Conservation (phyloP, 1,139 yeast genomes). For the Groenewaldozyma sp. region DNA sequence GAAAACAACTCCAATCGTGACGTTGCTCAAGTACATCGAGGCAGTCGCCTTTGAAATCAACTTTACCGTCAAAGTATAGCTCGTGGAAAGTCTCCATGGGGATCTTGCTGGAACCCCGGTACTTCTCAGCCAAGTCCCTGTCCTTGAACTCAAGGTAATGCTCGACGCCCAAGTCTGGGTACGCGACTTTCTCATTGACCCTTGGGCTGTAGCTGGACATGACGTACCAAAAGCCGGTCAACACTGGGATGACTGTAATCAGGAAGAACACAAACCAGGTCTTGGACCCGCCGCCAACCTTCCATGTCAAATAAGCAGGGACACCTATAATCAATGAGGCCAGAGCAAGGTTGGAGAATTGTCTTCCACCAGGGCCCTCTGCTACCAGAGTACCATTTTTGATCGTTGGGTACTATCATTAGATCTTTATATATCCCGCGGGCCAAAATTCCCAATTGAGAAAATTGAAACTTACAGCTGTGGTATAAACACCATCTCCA, state of each 20-base stretch:
- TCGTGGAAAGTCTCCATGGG: conserved; percentile 94
- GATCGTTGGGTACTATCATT: conserved; percentile 56
- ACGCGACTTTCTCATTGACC: conserved; percentile 63
- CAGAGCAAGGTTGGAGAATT: conserved; percentile 59
- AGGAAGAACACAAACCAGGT: conserved; percentile 44
- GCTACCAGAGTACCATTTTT: conserved; percentile 85
- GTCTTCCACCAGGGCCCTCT: conserved; percentile 80
- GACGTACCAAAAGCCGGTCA: conserved; percentile 76
- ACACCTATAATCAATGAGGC: conserved; percentile 44
- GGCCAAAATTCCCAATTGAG: not conserved
- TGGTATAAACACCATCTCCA: conserved; percentile 52
- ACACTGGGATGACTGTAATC: conserved; percentile 53
- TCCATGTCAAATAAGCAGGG: conserved; percentile 57
- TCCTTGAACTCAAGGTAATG: conserved; percentile 78
- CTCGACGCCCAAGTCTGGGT: conserved; percentile 73
- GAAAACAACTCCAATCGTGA: conserved; percentile 85
- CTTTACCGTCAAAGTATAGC: conserved; percentile 75
- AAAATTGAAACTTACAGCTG: conserved; percentile 31
- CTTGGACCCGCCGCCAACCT: conserved; percentile 66
- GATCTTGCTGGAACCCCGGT: conserved; percentile 63
- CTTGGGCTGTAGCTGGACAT: conserved; percentile 74
- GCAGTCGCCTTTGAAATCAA: conserved; percentile 80
- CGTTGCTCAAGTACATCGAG: conserved; percentile 76
- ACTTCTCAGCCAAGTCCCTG: conserved; percentile 59
- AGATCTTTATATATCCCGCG: too few relatives aligned